These are phyloP conservation scores for Cenchrus fungigraminus DNA, from an alignment of 176 grass and related monocot species.

Conservation along the genomic window DNA sequence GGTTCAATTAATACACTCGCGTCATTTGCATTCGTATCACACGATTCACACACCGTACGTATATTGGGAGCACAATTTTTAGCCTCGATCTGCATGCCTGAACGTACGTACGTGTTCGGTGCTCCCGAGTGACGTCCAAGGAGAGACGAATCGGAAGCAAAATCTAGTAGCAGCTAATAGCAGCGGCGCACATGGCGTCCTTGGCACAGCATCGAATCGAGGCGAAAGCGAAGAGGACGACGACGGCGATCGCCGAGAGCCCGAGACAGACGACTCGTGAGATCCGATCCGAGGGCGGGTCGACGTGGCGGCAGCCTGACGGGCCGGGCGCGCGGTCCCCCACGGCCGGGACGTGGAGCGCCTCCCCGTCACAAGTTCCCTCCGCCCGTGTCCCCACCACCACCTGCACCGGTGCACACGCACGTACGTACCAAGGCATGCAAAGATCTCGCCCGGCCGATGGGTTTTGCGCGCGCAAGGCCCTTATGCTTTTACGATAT, in stretches of 20 bases:
- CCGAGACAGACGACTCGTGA: neutral
- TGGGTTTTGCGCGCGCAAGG: neutral
- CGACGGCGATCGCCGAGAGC: neutral
- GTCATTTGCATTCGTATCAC: too few species aligned
- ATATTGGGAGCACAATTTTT: too few species aligned
- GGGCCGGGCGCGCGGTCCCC: neutral
- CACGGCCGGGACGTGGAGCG: neutral
- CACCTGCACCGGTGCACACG: neutral
- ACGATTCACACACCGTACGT: too few species aligned
- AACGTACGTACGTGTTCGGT: too few species aligned
- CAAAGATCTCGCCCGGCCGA: neutral
- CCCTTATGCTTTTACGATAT: neutral
- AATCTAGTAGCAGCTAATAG: too few species aligned
- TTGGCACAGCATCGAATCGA: neutral
- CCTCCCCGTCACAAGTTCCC: neutral
- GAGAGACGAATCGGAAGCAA: too few species aligned
- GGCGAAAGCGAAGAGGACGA: neutral
- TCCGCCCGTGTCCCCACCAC: neutral
- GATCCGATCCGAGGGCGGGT: neutral
- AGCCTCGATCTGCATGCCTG: too few species aligned
- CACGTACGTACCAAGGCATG: neutral
- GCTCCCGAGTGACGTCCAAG: too few species aligned
- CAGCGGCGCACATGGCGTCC: too few species aligned
- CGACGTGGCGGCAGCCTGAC: conserved; percentile 10
- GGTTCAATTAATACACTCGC: too few species aligned